Conservation (phyloP, 495 filamentous ascomycete species). For the Talaromyces wortmannii region DNA sequence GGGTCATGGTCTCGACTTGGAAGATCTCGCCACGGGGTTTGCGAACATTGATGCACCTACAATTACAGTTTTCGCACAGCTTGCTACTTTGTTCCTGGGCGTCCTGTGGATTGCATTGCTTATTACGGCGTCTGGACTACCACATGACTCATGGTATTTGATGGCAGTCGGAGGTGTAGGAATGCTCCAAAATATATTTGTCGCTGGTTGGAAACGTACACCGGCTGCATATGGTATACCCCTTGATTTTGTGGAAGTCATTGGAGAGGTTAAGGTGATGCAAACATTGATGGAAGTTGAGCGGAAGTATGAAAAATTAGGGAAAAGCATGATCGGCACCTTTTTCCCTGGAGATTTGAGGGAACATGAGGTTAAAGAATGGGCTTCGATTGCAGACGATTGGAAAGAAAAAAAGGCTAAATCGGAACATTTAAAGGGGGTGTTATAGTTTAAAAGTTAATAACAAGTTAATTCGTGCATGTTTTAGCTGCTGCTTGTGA, state of each 20-base stretch:
- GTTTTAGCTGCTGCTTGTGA: not conserved
- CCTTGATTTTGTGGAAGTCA: conserved; percentile 16
- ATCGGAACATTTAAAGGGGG: not conserved
- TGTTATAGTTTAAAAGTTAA: not conserved
- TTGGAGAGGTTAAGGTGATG: conserved; percentile 25
- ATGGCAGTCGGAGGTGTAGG: conserved; percentile 35
- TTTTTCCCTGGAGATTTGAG: conserved; percentile 26
- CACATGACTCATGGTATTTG: conserved; percentile 32
- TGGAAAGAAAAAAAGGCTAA: conserved; percentile 5
- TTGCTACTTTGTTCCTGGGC: conserved; percentile 13
- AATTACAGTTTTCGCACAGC: conserved; percentile 8
- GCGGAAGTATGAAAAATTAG: conserved; percentile 17
- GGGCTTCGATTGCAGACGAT: conserved; percentile 11
- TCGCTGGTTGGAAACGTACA: conserved; percentile 23
- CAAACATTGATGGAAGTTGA: conserved; percentile 21
- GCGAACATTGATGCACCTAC: conserved; percentile 8
- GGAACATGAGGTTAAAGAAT: conserved; percentile 13
- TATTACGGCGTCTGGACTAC: conserved; percentile 25
- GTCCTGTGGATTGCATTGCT: conserved; percentile 33
- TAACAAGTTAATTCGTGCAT: not conserved
- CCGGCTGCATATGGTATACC: conserved; percentile 21
- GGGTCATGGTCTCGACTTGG: conserved; percentile 32
- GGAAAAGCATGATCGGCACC: conserved; percentile 18
- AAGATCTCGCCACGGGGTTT: conserved; percentile 33
- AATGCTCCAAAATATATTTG: conserved; percentile 37